These are phyloP conservation scores for Malbranchea zuffiana DNA, from an alignment of 2,329 filamentous ascomycete species.

Conservation along the genomic window DNA sequence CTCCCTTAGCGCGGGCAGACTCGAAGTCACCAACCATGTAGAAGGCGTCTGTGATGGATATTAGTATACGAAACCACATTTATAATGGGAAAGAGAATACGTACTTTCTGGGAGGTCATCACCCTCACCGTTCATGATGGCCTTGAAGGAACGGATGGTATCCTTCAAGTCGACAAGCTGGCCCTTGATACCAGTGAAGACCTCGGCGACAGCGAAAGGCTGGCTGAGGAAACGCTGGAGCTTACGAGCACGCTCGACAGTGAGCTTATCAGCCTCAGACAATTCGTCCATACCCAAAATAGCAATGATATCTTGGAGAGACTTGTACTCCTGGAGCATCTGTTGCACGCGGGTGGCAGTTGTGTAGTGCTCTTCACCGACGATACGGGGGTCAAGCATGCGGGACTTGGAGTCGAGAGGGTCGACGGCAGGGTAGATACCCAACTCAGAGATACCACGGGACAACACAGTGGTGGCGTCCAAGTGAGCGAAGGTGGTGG, in stretches of 20 bases:
- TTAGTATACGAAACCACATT: conserved; percentile 18
- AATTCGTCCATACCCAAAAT: conserved; percentile 99
- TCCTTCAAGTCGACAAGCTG: conserved; percentile 96
- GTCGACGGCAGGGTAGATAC: conserved; percentile 99
- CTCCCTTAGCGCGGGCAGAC: conserved; percentile 88
- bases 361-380: conserved; percentile 95
- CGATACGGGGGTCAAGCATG: conserved; percentile 98
- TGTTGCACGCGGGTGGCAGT: conserved; percentile 92
- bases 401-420: conserved; percentile 98
- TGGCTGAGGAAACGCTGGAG: conserved; percentile 99
- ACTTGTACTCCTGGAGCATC: conserved; percentile 99
- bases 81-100: conserved; percentile 14
- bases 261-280: conserved; percentile 98
- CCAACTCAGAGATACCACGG: conserved; percentile 99
- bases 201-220: conserved; percentile 84
- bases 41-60: conserved; percentile 48
- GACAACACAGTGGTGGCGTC: conserved; percentile 99
- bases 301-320: conserved; percentile 99
- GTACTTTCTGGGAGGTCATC: conserved; percentile 88
- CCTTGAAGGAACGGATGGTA: conserved; percentile 95
- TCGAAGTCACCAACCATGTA: conserved; percentile 98
- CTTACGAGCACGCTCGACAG: conserved; percentile 99
- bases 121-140: conserved; percentile 87
- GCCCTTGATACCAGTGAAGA: conserved; percentile 75
- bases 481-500: conserved; percentile 99